Percentiles rank a stretch among this genome's conserved stretches.
phyloP scores from a whole-genome alignment of 768 basidiomycete genomes.

The Rhodotorula sphaerocarpa region DNA sequence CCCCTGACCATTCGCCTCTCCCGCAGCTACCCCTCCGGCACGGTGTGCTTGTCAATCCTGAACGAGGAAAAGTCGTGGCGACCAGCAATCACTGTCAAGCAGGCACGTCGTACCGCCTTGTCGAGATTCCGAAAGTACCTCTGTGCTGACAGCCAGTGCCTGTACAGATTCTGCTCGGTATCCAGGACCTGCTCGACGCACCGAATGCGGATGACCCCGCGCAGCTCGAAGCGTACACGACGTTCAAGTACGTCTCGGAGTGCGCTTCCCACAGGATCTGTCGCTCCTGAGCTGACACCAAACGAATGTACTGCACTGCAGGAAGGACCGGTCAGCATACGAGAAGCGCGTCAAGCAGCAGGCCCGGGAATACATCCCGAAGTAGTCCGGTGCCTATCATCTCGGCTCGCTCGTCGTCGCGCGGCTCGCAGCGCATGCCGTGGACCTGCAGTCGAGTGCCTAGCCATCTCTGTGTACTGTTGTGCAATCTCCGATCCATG shows the following conservation, averaged over 20 bases:
- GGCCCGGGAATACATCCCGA: slow-evolving; percentile 80
- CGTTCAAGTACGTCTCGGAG: slow-evolving; percentile 68
- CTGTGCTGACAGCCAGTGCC: no score
- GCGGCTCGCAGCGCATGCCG: no score
- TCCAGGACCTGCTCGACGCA: slow-evolving; percentile 89
- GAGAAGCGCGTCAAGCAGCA: slow-evolving; percentile 76
- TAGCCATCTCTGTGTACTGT: neutral
- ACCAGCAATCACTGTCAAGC: slow-evolving; percentile 97
- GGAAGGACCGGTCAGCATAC: slow-evolving; percentile 88
- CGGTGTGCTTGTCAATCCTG: slow-evolving; percentile 91
- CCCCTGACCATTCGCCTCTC: slow-evolving; percentile 72
- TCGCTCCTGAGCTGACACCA: slow-evolving; percentile 14
- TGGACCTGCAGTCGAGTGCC: no score
- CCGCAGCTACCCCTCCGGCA: slow-evolving; percentile 97
- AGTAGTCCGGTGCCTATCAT: slow-evolving; percentile 46
- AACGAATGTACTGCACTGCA: slow-evolving; percentile 46
- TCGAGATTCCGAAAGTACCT: neutral
- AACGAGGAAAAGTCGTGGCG: slow-evolving; percentile 99
- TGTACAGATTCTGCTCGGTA: slow-evolving; percentile 77
- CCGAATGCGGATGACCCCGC: slow-evolving; percentile 97
- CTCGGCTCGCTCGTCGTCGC: neutral
- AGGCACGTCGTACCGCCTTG: slow-evolving; percentile 51
- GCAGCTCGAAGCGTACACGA: slow-evolving; percentile 94
- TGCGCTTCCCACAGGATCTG: no score
- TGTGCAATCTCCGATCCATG: neutral